Conservation (phyloP, 306 rosid genomes). For the Cucumis cinereus region DNA sequence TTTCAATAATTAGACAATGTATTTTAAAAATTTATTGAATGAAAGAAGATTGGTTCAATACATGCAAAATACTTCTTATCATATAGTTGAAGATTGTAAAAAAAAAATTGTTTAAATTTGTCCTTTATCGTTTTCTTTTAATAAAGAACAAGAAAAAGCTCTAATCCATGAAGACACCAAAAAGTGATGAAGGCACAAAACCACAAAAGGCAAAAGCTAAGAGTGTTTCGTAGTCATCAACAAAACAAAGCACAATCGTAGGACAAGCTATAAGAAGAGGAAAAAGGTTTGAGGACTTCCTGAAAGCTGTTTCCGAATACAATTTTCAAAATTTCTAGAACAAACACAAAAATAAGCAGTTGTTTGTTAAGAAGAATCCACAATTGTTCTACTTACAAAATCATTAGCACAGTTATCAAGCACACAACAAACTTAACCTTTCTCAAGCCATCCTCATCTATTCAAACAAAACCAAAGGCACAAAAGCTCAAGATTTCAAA, state of each 20-base stretch:
- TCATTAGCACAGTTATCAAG: background rate
- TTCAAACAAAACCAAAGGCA: background rate
- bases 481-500: background rate
- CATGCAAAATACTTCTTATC: background rate
- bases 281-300: background rate
- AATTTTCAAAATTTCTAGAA: background rate
- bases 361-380: background rate
- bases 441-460: background rate
- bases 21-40: background rate
- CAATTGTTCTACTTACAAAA: background rate
- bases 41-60: background rate
- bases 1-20: background rate
- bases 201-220: no score
- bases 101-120: background rate
- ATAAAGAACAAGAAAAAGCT: background rate
- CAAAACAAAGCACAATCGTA: background rate
- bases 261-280: background rate
- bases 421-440: background rate
- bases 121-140: background rate
- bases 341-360: background rate
- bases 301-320: background rate
- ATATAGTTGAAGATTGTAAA: background rate
- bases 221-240: background rate
- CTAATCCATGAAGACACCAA: background rate
- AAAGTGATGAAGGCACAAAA: background rate